A percentile compares a stretch with the other conserved stretches of the same genome.
Evolutionary conservation across 164 flowering plant genomes (phyloP).

Genomic region (Macadamia integrifolia): DNA sequence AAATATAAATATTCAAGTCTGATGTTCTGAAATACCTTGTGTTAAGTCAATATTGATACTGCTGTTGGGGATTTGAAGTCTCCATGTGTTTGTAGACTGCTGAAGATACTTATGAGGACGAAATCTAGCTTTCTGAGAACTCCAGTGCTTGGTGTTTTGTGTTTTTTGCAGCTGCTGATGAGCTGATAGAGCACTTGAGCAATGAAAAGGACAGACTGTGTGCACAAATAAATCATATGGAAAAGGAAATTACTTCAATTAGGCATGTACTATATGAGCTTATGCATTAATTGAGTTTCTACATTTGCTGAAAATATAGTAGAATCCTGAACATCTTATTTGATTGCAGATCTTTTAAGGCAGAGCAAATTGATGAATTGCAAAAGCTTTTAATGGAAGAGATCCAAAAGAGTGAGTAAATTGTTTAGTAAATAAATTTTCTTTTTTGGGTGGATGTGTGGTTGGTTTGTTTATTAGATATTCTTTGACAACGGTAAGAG

Average conservation of each 20-base stretch:
- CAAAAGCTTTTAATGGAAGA: slow-evolving; percentile 52
- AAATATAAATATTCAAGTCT: too few species aligned
- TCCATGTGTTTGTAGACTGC: not conserved
- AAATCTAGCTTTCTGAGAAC: not conserved
- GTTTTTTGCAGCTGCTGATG: slow-evolving; percentile 60
- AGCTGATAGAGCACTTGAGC: slow-evolving; percentile 49
- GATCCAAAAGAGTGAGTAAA: slow-evolving; percentile 49
- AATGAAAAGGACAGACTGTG: slow-evolving; percentile 44
- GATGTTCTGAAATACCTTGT: not conserved
- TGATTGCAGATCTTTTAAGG: slow-evolving; percentile 43
- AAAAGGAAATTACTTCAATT: slow-evolving; percentile 35
- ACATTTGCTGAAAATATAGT: not conserved
- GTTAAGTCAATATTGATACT: not conserved
- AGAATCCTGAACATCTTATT: slow-evolving; percentile 1
- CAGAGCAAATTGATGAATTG: slow-evolving; percentile 29
- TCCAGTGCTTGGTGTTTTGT: not conserved
- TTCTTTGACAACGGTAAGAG: too few species aligned
- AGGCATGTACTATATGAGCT: slow-evolving; percentile 31
- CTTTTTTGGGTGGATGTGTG: too few species aligned
- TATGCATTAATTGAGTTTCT: not conserved
- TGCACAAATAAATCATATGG: slow-evolving; percentile 36
- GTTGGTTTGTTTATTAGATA: too few species aligned
- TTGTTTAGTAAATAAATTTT: too few species aligned
- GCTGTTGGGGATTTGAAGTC: not conserved
- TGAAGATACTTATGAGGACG: not conserved